phyloP scores from a whole-genome alignment of 345 rosid genomes.

The Ceriops zippeliana region DNA sequence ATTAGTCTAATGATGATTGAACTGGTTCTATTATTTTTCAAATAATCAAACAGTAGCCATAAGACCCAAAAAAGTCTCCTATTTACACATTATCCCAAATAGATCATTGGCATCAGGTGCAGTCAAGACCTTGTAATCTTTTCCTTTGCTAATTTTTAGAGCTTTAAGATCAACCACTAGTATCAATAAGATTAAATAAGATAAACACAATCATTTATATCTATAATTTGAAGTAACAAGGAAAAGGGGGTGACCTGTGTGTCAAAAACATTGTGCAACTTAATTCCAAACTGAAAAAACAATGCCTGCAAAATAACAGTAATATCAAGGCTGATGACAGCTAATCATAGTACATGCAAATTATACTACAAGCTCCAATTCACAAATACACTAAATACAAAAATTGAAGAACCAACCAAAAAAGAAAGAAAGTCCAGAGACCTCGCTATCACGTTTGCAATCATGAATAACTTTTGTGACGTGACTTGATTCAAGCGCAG shows the following conservation, averaged over 20 bases:
- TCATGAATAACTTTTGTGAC: slow-evolving; percentile 95
- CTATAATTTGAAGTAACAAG: neutral
- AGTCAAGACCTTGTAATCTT: neutral
- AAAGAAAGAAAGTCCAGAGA: slow-evolving; percentile 35
- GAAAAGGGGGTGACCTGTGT: slow-evolving; percentile 59
- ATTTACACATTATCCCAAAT: too few relatives aligned
- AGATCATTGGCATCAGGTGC: too few relatives aligned
- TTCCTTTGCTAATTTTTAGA: neutral
- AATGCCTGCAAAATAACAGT: slow-evolving; percentile 56
- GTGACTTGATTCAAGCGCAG: slow-evolving; percentile 87
- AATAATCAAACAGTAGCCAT: too few relatives aligned
- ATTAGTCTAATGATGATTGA: too few relatives aligned
- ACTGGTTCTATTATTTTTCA: neutral
- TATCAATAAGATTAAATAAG: slow-evolving; percentile 9
- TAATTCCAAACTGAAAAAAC: slow-evolving; percentile 87
- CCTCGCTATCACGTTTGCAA: slow-evolving; percentile 99
- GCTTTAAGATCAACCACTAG: neutral
- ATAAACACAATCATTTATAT: neutral
- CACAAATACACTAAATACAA: slow-evolving; percentile 11
- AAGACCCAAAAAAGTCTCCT: too few relatives aligned
- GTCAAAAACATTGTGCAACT: slow-evolving; percentile 75
- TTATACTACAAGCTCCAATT: slow-evolving; percentile 10
- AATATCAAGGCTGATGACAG: slow-evolving; percentile 1
- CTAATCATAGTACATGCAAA: slow-evolving; percentile 5
- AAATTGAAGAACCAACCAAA: neutral